phyloP scores from a whole-genome alignment of 2,329 filamentous ascomycete genomes.

The Calonectria hongkongensis region DNA sequence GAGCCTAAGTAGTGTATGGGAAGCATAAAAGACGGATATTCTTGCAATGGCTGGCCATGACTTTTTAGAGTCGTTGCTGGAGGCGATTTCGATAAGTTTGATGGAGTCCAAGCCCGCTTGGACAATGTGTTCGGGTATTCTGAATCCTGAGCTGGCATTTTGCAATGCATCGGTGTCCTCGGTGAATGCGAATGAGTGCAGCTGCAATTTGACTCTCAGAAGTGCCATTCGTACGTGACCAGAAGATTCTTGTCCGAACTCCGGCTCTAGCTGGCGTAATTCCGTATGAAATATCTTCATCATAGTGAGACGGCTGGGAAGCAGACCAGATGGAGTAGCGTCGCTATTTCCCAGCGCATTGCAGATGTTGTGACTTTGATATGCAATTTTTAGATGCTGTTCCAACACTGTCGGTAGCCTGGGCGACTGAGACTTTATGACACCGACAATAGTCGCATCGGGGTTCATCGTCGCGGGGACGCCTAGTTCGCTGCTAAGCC shows the following conservation, averaged over 20 bases:
- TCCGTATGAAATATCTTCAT: slow-evolving; percentile 24
- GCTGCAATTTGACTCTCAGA: slow-evolving; percentile 7
- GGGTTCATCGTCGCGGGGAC: slow-evolving; percentile 15
- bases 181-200: slow-evolving; percentile 16
- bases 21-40: slow-evolving; percentile 12
- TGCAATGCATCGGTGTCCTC: background rate
- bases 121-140: slow-evolving; percentile 6
- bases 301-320: slow-evolving; percentile 5
- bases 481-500: slow-evolving; percentile 15
- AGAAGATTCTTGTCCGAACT: slow-evolving; percentile 1
- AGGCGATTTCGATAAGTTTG: slow-evolving; percentile 8
- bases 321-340: slow-evolving; percentile 15
- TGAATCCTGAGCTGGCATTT: background rate
- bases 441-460: slow-evolving; percentile 3
- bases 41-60: slow-evolving; percentile 10
- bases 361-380: slow-evolving; percentile 30
- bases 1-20: slow-evolving; percentile 4
- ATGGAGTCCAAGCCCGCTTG: slow-evolving; percentile 21
- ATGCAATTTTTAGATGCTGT: slow-evolving; percentile 23
- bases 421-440: slow-evolving; percentile 3
- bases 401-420: background rate
- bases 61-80: slow-evolving; percentile 6
- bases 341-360: slow-evolving; percentile 23
- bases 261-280: slow-evolving; percentile 10
- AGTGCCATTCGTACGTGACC: slow-evolving; percentile 5